phyloP scores from a whole-genome alignment of 164 flowering plant species.

The Malania oleifera region DNA sequence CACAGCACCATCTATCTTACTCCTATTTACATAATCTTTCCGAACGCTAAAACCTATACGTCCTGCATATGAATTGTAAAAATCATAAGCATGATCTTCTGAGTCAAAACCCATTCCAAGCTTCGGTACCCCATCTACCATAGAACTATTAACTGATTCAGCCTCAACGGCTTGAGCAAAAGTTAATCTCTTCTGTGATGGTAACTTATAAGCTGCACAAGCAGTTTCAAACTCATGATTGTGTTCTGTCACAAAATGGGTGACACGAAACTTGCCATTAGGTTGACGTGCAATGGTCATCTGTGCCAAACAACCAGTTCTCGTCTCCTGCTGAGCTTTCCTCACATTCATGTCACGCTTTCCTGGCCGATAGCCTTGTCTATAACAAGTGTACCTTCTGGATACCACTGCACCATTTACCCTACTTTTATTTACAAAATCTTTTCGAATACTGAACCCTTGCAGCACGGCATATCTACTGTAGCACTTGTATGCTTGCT shows the following conservation, averaged over 20 bases:
- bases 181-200: conserved; percentile 21
- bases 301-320: conserved; percentile 27
- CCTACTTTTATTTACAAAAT: conserved; percentile 19
- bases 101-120: conserved; percentile 26
- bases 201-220: conserved; percentile 14
- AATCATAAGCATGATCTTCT: conserved; percentile 27
- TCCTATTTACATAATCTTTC: conserved; percentile 30
- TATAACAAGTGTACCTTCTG: conserved; percentile 18
- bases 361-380: conserved; percentile 18
- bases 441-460: conserved; percentile 25
- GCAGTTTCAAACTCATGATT: conserved; percentile 21
- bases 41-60: conserved; percentile 24
- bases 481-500: conserved; percentile 18
- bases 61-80: conserved; percentile 25
- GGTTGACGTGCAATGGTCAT: conserved; percentile 19
- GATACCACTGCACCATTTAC: conserved; percentile 14
- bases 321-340: conserved; percentile 20
- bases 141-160: conserved; percentile 7
- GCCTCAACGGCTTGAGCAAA: conserved; percentile 19
- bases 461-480: conserved; percentile 16
- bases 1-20: conserved; percentile 26
- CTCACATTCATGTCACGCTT: conserved; percentile 11
- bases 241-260: conserved; percentile 17
- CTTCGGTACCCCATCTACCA: conserved; percentile 21
- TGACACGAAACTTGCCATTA: conserved; percentile 23